Conservation (phyloP, 352 stramenopile genomes). For the Pythium utonaiense region DNA sequence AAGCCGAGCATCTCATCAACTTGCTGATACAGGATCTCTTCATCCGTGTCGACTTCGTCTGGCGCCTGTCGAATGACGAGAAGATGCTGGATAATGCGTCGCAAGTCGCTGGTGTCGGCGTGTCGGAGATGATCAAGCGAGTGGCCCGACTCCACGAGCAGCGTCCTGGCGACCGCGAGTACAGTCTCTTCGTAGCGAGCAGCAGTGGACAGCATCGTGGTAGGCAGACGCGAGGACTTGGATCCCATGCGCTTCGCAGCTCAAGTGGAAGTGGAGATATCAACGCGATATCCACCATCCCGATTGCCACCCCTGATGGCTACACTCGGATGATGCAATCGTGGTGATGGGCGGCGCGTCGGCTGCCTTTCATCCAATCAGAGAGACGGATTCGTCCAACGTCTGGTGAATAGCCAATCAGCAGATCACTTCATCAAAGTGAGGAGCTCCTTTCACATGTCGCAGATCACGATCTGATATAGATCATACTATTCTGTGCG, state of each 20-base stretch:
- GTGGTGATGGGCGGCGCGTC: conserved; percentile 14
- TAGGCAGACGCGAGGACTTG: neutral
- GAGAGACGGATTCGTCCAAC: neutral
- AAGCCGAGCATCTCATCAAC: conserved; percentile 21
- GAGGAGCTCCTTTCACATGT: conserved; percentile 4
- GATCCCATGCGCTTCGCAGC: neutral
- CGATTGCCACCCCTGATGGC: conserved; percentile 4
- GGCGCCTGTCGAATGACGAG: conserved; percentile 38
- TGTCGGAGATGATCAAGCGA: conserved; percentile 36
- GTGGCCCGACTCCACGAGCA: conserved; percentile 38
- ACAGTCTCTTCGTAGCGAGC: conserved; percentile 32
- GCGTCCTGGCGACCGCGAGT: conserved; percentile 23
- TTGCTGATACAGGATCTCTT: conserved; percentile 39
- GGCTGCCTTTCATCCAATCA: neutral
- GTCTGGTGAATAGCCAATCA: conserved; percentile 3
- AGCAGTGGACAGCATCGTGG: conserved; percentile 4
- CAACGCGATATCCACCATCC: neutral
- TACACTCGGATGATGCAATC: conserved; percentile 16
- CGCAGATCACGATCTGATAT: neutral
- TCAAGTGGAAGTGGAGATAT: neutral
- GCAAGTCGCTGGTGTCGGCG: conserved; percentile 34
- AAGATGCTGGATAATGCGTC: conserved; percentile 51
- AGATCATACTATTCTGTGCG: neutral
- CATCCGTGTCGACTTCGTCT: conserved; percentile 25
- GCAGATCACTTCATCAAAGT: conserved; percentile 2